These are phyloP conservation scores for Ceratocystis lukuohia DNA, from an alignment of 2,329 filamentous ascomycete species.

Conservation along the genomic window DNA sequence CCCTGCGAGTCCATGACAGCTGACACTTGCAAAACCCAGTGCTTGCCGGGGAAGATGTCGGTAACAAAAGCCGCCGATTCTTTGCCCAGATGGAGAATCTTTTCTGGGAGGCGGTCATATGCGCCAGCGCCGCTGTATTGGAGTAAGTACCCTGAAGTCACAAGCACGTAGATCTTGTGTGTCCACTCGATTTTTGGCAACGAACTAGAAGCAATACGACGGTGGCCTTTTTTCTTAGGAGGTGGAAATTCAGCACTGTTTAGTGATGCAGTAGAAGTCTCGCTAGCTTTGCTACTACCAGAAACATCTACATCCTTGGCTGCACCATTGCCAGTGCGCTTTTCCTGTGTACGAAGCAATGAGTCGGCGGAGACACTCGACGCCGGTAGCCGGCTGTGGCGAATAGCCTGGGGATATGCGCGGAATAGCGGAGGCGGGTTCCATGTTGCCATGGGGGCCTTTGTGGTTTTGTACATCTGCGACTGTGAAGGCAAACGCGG, in stretches of 20 bases:
- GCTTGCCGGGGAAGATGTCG: constrained; percentile 64
- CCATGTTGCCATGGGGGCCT: constrained; percentile 35
- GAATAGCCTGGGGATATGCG: constrained; percentile 72
- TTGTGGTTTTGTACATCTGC: constrained; percentile 21
- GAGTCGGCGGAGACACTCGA: constrained; percentile 55
- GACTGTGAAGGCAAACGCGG: constrained; percentile 16
- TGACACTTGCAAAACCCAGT: constrained; percentile 67
- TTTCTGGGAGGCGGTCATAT: constrained; percentile 61
- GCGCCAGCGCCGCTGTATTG: constrained; percentile 61
- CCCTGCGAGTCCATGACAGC: constrained; percentile 50
- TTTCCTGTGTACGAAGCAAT: constrained; percentile 35
- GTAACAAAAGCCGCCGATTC: constrained; percentile 69
- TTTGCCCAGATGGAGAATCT: constrained; percentile 55
- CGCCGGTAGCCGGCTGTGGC: constrained; percentile 56
- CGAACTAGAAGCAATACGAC: constrained; percentile 31
- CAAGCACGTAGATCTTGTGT: constrained; percentile 58
- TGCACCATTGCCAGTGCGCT: constrained; percentile 22
- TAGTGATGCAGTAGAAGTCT: not conserved
- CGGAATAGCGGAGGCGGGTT: constrained; percentile 69
- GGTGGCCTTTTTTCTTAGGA: constrained; percentile 33
- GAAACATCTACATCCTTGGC: constrained; percentile 12
- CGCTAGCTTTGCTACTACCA: not conserved
- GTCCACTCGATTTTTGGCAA: constrained; percentile 48
- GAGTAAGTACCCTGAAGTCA: constrained; percentile 57
- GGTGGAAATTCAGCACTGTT: not conserved